Base-by-base conservation (phyloP, 106 monocot species). In the Acorus gramineus region DNA sequence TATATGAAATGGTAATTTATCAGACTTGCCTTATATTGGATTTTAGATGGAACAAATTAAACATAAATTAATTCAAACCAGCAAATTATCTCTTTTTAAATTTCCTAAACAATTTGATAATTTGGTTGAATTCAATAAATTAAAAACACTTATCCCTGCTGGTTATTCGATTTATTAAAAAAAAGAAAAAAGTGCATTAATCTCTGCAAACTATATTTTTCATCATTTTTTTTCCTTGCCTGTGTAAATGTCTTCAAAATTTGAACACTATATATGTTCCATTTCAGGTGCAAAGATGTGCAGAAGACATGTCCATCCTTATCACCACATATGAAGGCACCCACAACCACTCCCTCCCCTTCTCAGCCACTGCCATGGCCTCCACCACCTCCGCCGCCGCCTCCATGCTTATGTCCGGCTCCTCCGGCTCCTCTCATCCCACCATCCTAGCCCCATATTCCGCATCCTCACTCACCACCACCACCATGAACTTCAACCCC, bases 341-440 rank as follows among this genome's bases (percentile, higher is more conserved):
- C 8, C 89, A 89, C 71, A 85, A 79, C 77, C 89, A 89, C 69
- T 85, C 78, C 1, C 83, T 87, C 47, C 80, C 87, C 2, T n/a
- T 73, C 61, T 68, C 89, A 28, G 89, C 93, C 71, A 86, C 86
- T 2, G 86, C 89, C 69, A 89, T 89, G 86, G 93, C 93, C 14
- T 89, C 90, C 28, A 83, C 90, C 62, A 83, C 86, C 56, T 75
- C 90, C 10, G 86, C 90, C 8, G 83, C 90, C 2, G 86, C 89
- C 11, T 72, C 59, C 77, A 94, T 93, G 93, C 80, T 89, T 1
- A 66, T 62, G 42, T 89, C 93, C 7, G 89, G 83, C 51, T 76
- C 87, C 4, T 75, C 85, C 6, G 4, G 47, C 7, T 5, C 80
- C 14, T 73, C 88, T 14, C 53, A 52, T 3, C 61, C 63, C 8